phyloP scores from a whole-genome alignment of 495 filamentous ascomycete species.

The Hyaloscypha hepaticicola region DNA sequence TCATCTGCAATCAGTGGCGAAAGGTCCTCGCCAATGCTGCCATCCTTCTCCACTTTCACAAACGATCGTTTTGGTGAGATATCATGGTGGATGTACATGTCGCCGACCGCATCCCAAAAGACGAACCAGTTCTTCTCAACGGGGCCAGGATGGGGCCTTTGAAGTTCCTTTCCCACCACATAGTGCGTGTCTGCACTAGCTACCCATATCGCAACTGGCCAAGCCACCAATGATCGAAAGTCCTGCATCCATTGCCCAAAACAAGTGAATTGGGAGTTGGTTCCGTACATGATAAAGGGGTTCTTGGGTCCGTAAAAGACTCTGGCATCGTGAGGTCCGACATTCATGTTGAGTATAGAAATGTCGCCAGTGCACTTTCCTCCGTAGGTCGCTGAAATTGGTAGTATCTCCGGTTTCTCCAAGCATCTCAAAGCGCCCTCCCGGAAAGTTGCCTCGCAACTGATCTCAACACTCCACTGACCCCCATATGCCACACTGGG shows the following conservation, averaged over 20 bases:
- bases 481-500: conserved; percentile 20
- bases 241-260: conserved; percentile 54
- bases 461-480: conserved; percentile 40
- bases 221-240: conserved; percentile 46
- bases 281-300: conserved; percentile 48
- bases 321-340: conserved; percentile 52
- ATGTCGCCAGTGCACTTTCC: conserved; percentile 44
- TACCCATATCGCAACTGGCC: conserved; percentile 29
- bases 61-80: conserved; percentile 46
- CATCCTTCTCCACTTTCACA: conserved; percentile 41
- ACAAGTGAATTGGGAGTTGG: conserved; percentile 49
- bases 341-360: conserved; percentile 35
- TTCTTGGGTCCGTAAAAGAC: conserved; percentile 50
- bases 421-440: conserved; percentile 41
- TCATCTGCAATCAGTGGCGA: conserved; percentile 36
- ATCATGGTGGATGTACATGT: conserved; percentile 51
- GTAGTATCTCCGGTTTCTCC: conserved; percentile 37
- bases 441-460: conserved; percentile 46
- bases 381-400: conserved; percentile 41
- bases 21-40: conserved; percentile 42
- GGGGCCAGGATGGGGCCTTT: conserved; percentile 38
- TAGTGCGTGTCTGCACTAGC: conserved; percentile 33
- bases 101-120: conserved; percentile 49
- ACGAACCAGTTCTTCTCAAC: conserved; percentile 59
- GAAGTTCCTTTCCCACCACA: conserved; percentile 43